A percentile compares a stretch with the other conserved stretches of the same genome.
Conservation (phyloP, 129 eudicot species). For the Tagetes erecta region DNA sequence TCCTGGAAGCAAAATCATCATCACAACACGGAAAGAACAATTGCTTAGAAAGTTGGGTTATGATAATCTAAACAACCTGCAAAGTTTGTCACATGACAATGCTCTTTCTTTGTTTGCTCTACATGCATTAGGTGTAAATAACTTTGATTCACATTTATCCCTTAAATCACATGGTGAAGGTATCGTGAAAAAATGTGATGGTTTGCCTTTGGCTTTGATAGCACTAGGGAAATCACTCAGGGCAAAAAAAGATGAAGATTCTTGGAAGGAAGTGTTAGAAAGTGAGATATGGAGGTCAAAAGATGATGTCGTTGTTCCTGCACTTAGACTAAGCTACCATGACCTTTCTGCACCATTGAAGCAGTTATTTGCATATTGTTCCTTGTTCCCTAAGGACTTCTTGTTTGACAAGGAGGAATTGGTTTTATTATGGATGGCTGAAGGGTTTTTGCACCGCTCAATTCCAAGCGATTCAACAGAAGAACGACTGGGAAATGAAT, state of each 20-base stretch:
- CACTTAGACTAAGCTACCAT: slow-evolving; percentile 8
- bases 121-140: slow-evolving; percentile 7
- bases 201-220: background rate
- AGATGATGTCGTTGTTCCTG: background rate
- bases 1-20: slow-evolving; percentile 3
- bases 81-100: background rate
- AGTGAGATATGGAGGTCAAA: background rate
- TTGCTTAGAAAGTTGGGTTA: slow-evolving; percentile 5
- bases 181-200: background rate
- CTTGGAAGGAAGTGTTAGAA: background rate
- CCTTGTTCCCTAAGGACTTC: slow-evolving; percentile 6
- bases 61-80: background rate
- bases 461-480: background rate
- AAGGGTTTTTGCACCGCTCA: background rate
- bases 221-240: background rate
- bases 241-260: background rate
- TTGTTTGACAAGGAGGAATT: background rate
- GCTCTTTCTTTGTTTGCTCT: background rate
- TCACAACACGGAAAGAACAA: background rate
- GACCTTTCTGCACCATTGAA: background rate
- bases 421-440: background rate
- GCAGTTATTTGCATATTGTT: slow-evolving; percentile 2
- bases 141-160: slow-evolving; percentile 7
- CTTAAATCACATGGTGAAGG: background rate
- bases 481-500: background rate